Percentiles rank a stretch among this genome's conserved stretches.
Evolutionary conservation across 331 rosid genomes (phyloP).

Genomic region (Phaseolus coccineus): DNA sequence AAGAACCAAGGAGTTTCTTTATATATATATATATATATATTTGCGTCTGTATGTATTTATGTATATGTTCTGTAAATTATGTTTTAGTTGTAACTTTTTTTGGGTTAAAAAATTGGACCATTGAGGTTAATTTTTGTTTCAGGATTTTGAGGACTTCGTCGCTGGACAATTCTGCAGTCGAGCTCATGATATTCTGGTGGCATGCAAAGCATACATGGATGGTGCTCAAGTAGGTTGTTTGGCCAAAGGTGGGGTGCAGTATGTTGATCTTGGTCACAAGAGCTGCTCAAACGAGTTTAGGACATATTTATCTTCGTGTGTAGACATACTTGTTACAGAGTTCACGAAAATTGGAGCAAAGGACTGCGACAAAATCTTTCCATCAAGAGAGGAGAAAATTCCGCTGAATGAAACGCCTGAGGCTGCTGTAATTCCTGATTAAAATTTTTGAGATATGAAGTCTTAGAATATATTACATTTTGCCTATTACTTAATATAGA

Average conservation of each 20-base stretch:
- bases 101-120: constrained; percentile 32
- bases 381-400: constrained; percentile 40
- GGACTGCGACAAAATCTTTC: constrained; percentile 64
- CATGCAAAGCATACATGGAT: constrained; percentile 79
- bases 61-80: not conserved
- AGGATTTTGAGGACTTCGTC: constrained; percentile 84
- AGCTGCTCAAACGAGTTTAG: constrained; percentile 73
- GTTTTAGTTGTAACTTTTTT: not conserved
- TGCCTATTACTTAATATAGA: not conserved
- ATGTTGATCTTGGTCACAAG: constrained; percentile 75
- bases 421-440: constrained; percentile 46
- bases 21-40: not conserved
- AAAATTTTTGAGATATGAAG: constrained; percentile 50
- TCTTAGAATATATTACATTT: constrained; percentile 5
- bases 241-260: constrained; percentile 87
- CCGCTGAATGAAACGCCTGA: constrained; percentile 29
- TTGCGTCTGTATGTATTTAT: too few relatives aligned
- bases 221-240: constrained; percentile 95
- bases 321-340: constrained; percentile 56
- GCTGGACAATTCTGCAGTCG: constrained; percentile 74
- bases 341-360: constrained; percentile 62
- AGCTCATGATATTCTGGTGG: constrained; percentile 72
- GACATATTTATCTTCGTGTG: constrained; percentile 45
- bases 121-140: constrained; percentile 47
- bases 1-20: constrained; percentile 30